Conservation (phyloP, 2,329 filamentous ascomycete genomes). For the Penicillium italicum region DNA sequence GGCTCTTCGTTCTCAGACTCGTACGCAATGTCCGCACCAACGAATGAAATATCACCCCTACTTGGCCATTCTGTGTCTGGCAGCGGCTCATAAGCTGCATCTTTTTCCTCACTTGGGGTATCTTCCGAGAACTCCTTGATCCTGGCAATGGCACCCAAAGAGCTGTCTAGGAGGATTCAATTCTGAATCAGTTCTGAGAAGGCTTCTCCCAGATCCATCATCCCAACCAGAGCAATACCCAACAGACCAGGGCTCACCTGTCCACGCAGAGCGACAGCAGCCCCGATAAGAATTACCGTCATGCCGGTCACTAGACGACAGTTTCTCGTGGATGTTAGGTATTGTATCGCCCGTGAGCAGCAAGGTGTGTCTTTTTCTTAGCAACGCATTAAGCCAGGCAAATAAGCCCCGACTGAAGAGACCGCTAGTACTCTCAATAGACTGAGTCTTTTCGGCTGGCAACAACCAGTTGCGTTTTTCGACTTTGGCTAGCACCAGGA, state of each 20-base stretch:
- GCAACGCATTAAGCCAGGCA: constrained; percentile 41
- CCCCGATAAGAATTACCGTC: constrained; percentile 41
- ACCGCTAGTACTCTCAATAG: constrained; percentile 48
- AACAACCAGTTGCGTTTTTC: constrained; percentile 36
- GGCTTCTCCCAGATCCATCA: constrained; percentile 42
- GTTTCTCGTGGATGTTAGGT: constrained; percentile 9
- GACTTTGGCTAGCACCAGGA: constrained; percentile 38
- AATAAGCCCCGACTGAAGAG: constrained; percentile 44
- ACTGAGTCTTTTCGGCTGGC: constrained; percentile 30
- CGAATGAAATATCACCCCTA: constrained; percentile 22
- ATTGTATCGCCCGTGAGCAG: constrained; percentile 5
- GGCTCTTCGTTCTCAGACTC: constrained; percentile 7
- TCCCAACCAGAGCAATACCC: constrained; percentile 47
- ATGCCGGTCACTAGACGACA: constrained; percentile 27
- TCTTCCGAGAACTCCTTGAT: constrained; percentile 50
- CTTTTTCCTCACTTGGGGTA: constrained; percentile 18
- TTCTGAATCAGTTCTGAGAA: constrained; percentile 37
- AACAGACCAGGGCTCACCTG: constrained; percentile 41
- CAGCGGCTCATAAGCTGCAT: neutral
- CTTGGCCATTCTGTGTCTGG: constrained; percentile 21
- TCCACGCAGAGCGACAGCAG: constrained; percentile 38
- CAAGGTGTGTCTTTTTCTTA: constrained; percentile 13
- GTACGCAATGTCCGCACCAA: constrained; percentile 17
- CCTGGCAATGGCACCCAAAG: constrained; percentile 53
- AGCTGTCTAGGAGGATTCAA: constrained; percentile 56